Base-by-base conservation (phyloP, 192 early-diverging fungal genomes). In the Mortierella hygrophila region DNA sequence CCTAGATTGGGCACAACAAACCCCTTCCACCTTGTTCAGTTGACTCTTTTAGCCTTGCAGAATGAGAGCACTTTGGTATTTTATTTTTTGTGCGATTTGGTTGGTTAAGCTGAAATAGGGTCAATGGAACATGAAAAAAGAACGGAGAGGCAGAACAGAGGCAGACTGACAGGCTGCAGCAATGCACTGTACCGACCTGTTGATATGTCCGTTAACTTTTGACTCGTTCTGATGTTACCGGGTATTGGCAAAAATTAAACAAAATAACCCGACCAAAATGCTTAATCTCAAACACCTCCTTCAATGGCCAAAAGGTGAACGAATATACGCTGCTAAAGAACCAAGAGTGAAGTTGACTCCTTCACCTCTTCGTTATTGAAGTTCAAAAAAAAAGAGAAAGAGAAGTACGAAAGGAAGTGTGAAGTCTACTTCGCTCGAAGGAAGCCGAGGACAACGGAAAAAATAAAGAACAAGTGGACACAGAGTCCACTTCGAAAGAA, bases 51-150 rank as follows among this genome's bases (percentile, higher is more conserved):
- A 3, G 26, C 60, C 13, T 26, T 11, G 10, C 1, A 7, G 1
- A 26, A 26, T 60, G 55, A 60, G 55, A 60, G 55, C 55, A 57
- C 23, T 26, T 26, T 23, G 44, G n/a, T 55, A 23, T 55, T 55
- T 23, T 63, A 10, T 63, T 63, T 63, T 63, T 32, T 26, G 26
- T 13, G 60, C 60, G 11, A 10, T 65, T 15, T 65, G 60, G 60
- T 65, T 65, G 72, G 46, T 73, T 73, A n/a, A 21, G 26, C 18
- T 6, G 41, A 47, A 73, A 41, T 73, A 26, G 29, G 16, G n/a
- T 73, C 71, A 35, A 32, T 72, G 70, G 40, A 72, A 44, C 21
- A 41, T 44, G 70, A n/a, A 40, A 44, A 70, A 32, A 47, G 71
- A 47, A 72, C 11, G 38, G 41, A 70, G 6, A 21, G 32, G 18